Base-by-base conservation (phyloP, 164 flowering plant genomes). In the Aristolochia fimbriata region DNA sequence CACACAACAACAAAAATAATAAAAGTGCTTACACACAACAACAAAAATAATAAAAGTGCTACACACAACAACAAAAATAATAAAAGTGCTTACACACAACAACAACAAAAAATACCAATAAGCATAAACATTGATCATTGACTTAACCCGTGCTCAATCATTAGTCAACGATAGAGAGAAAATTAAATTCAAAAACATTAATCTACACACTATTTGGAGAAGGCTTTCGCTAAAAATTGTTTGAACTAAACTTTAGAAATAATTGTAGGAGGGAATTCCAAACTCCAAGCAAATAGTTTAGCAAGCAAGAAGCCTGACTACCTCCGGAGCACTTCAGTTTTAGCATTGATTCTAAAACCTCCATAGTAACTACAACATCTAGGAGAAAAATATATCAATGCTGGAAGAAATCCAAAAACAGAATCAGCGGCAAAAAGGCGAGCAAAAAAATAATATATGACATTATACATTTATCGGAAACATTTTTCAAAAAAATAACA, bases 261-360 rank as follows among this genome's bases (percentile, higher is more conserved):
- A 19, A 13, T n/a, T 62, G 71, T 67, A 47, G 70, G 69, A 68
- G 57, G 47, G 43, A 57, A 53, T 58, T 62, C 71, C 64, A 67
- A 61, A 67, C 74, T 71, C 74, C 71, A 66, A 59, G 70, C 37
- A 59, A 56, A 54, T 37, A 11, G n/a, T 2, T 55, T 55, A 37
- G 25, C 50, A 55, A 48, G 30, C 67, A 59, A 60, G 67, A 57
- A 63, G 74, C 74, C 74, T 71, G 59, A 66, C 74, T 60, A 67
- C 67, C 65, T 68, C 71, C 71, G 49, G 46, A 19, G 14, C 30
- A 55, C 55, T 41, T 69, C 41, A 4, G 43, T 65, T 17, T 69
- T 10, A 61, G 69, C 65, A 70, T 31, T 46, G 59, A 62, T 31
- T 9, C 4, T 47, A 57, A 61, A 20, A 37, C 55, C 43, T 37